Base-by-base conservation (phyloP, 2,329 filamentous ascomycete genomes). In the Colletotrichum sp. region DNA sequence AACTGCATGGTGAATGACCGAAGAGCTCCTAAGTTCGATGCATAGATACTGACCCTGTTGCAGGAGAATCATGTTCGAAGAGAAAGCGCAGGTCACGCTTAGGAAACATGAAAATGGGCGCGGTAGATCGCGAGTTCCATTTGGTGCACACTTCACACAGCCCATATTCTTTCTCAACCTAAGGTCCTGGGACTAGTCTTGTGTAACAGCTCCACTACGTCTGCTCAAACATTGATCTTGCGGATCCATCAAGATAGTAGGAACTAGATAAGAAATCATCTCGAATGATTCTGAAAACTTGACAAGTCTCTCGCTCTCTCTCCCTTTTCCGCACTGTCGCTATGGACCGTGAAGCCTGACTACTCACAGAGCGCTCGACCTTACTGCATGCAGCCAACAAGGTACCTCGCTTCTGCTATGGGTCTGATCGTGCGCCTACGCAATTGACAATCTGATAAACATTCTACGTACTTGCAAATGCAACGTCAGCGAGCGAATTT, bases 51-150 rank as follows among this genome's bases (percentile, higher is more conserved):
- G 2, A n/a, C 2, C 8, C 1, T 2, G 16, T 10, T 44, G 36
- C 8, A 44, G 36, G 1, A 44, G 16, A 44, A 9, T 3, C 36
- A 18, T 44, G 1, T 18, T 9, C 8, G 36, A 44, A 44, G 36
- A 44, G 2, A 44, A 18, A 18, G 36, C 16, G 5, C 36, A 44
- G 16, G 0, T 44, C 16, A 44, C 1, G 0, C 0, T 3, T 3
- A 18, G 16, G 8, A 18, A 44, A 44, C 16, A 44, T n/a, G 2
- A 44, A n/a, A 44, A 44, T 8, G 8, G 8, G 36, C 36, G 36
- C 36, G 2, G 8, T 10, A 44, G 16, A 18, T 44, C 1, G 2
- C 36, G 8, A 18, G 36, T 18, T 44, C 8, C 36, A 18, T 18
- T 18, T 18, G 16, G 16, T 44, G 36, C 36, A 18, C 36, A 18